These are phyloP conservation scores for Mariannaea sp. DNA, from an alignment of 2,329 filamentous ascomycete genomes.

Conservation along the genomic window DNA sequence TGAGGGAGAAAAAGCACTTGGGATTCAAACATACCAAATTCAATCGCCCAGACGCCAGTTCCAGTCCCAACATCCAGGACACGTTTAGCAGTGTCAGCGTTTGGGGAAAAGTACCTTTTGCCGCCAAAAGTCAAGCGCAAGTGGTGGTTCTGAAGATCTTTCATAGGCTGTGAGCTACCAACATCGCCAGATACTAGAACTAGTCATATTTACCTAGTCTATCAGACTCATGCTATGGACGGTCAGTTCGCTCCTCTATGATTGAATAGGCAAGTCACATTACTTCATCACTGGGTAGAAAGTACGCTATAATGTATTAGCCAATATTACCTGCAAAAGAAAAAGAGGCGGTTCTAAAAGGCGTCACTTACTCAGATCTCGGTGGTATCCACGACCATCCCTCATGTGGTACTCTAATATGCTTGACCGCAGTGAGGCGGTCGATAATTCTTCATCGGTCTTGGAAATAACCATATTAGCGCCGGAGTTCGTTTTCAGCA, in stretches of 20 bases:
- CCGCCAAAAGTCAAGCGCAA: conserved; percentile 20
- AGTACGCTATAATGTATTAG: conserved; percentile 17
- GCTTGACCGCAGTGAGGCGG: conserved; percentile 22
- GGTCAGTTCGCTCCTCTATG: background rate
- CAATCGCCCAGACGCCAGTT: conserved; percentile 24
- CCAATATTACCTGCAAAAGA: fast-evolving
- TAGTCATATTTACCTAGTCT: conserved; percentile 9
- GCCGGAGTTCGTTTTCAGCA: too few species aligned
- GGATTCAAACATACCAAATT: conserved; percentile 17
- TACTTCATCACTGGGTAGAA: conserved; percentile 24
- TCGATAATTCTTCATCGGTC: conserved; percentile 25
- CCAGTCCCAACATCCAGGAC: conserved; percentile 25
- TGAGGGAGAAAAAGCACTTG: background rate
- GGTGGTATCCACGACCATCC: conserved; percentile 23
- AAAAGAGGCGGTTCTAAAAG: fast-evolving
- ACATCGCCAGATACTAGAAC: fast-evolving
- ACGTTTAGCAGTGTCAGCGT: conserved; percentile 11
- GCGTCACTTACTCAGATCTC: background rate
- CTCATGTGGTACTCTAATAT: conserved; percentile 23
- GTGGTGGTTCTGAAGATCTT: conserved; percentile 26
- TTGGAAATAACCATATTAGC: background rate
- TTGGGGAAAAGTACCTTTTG: conserved; percentile 9
- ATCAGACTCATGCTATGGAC: conserved; percentile 18
- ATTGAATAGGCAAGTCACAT: fast-evolving
- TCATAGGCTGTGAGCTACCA: background rate